phyloP scores from a whole-genome alignment of 345 rosid genomes.

The Ricinus communis region DNA sequence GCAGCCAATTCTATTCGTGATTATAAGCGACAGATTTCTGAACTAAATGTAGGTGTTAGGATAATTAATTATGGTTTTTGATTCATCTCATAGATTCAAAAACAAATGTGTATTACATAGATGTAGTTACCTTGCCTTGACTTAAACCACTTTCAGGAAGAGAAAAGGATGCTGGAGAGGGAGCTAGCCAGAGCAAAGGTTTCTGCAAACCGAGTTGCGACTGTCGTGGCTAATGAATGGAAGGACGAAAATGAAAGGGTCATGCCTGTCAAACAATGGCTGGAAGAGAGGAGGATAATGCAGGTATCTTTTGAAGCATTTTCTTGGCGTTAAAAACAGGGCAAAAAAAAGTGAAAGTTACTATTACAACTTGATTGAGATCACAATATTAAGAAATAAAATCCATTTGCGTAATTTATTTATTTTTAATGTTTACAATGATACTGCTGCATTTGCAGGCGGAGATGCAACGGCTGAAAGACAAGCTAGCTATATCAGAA shows the following conservation, averaged over 20 bases:
- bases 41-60: conserved; percentile 53
- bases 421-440: background rate
- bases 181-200: conserved; percentile 88
- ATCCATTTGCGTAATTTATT: background rate
- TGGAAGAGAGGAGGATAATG: conserved; percentile 77
- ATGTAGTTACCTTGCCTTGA: no score
- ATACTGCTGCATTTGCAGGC: conserved; percentile 42
- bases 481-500: conserved; percentile 68
- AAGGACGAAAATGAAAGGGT: conserved; percentile 90
- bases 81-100: background rate
- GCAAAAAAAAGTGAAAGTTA: no score
- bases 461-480: conserved; percentile 83
- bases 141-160: conserved; percentile 49
- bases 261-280: conserved; percentile 91
- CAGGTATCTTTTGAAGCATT: conserved; percentile 48
- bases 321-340: no score
- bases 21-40: conserved; percentile 67
- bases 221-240: conserved; percentile 92
- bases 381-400: background rate
- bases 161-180: conserved; percentile 89
- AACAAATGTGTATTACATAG: no score
- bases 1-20: conserved; percentile 82
- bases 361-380: background rate
- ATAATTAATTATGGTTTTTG: background rate
- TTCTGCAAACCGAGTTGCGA: conserved; percentile 75